A percentile compares a stretch with the other conserved stretches of the same genome.
Evolutionary conservation across 148 eudicot species (phyloP).

Genomic region (Selenicereus undatus): DNA sequence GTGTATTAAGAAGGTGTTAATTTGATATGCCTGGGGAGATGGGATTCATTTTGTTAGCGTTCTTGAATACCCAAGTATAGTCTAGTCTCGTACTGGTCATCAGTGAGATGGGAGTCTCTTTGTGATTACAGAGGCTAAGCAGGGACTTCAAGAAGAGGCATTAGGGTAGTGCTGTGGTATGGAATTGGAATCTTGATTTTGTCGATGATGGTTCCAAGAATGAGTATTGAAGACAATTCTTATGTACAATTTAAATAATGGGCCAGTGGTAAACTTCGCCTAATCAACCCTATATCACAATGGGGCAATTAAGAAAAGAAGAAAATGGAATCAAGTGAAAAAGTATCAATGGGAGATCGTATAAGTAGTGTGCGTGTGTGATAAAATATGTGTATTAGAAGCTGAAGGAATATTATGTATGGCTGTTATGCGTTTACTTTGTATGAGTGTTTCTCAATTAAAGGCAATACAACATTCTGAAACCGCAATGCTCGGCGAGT

Average conservation of each 20-base stretch:
- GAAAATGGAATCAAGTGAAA: neutral
- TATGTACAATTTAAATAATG: neutral
- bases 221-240: neutral
- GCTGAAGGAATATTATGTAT: neutral
- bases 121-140: neutral
- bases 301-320: neutral
- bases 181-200: neutral
- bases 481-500: neutral
- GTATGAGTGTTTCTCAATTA: neutral
- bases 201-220: neutral
- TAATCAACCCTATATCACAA: neutral
- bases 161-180: neutral
- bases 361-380: neutral
- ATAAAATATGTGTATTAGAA: neutral
- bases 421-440: neutral
- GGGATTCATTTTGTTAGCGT: neutral
- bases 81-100: neutral
- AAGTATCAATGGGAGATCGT: neutral
- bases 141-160: neutral
- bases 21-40: neutral
- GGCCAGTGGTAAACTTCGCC: neutral
- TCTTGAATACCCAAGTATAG: neutral
- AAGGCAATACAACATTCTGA: neutral
- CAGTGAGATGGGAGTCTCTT: neutral
- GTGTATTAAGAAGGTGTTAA: neutral